Evolutionary conservation across 495 filamentous ascomycete species (phyloP), one percentile per base, ranked within the genome.

Genomic region (Penicillium nucicola): DNA sequence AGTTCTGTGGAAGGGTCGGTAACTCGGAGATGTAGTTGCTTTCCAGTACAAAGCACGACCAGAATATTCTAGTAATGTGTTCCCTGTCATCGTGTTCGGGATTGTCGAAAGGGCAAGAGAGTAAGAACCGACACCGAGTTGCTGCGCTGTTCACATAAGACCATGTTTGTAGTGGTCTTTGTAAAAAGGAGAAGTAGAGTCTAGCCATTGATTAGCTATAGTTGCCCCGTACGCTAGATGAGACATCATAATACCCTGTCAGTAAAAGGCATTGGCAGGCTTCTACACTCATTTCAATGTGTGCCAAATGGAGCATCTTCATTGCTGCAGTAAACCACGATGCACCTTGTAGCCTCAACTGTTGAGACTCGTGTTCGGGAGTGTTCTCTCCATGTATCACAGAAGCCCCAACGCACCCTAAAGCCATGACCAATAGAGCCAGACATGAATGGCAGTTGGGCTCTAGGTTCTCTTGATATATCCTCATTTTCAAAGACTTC

Each of bases 11-110:
- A 35, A 50, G 47, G 1, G 47, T 15, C 12, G 47, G 47, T 28
- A 50, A 15, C 38, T 50, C 47, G 5, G 47, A 50, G 37, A 50
- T 42, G 20, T 50, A 50, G 38, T 50, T 50, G 8, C 37, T 50
- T 33, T 50, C 47, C 35, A 50, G 18, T 22, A 50, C 47, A 35
- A 50, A 50, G 47, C 47, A 50, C 1, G 47, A 50, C 47, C 47
- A 50, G 10, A 50, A 50, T 42, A 50, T 41, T 35, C 47, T 10
- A 30, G 40, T 50, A 15, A 50, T 33, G 28, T 41, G 38, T 19
- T 50, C 47, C 22, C 37, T 37, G 17, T 50, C 37, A 34, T 50
- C 47, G 4, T 18, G 28, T 13, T 35, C 47, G 11, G 47, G 14
- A 8, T 50, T 50, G 17, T 50, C 28, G 6, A 50, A 42, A 12